These are phyloP conservation scores for Zymoseptoria crescenta DNA, from an alignment of 2,329 filamentous ascomycete genomes.

Conservation along the genomic window DNA sequence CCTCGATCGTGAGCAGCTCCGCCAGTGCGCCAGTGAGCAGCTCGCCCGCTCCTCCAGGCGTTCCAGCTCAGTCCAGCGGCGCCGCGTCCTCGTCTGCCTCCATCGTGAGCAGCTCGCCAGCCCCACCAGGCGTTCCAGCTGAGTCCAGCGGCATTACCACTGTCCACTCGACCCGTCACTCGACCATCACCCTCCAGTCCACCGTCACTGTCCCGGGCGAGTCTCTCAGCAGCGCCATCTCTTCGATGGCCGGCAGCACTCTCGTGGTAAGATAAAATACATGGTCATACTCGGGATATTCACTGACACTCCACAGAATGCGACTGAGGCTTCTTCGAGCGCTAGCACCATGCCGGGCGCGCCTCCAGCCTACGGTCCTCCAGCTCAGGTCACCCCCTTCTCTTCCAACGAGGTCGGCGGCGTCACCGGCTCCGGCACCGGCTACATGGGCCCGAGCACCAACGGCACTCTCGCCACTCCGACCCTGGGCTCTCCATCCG, in stretches of 20 bases:
- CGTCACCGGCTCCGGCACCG: constrained; percentile 1
- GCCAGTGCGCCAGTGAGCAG: neutral
- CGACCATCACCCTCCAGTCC: neutral
- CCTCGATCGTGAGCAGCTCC: neutral
- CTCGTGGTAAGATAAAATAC: neutral
- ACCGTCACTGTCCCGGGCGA: constrained; percentile 3
- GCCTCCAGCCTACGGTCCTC: neutral
- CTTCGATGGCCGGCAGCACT: constrained; percentile 1
- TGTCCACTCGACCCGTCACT: neutral
- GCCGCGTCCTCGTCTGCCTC: neutral
- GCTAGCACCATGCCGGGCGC: neutral
- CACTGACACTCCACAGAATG: constrained; percentile 1
- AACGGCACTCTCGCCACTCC: constrained; percentile 8
- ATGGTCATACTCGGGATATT: neutral
- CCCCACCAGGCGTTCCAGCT: neutral
- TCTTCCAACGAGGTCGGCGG: constrained; percentile 2
- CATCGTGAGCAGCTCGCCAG: neutral
- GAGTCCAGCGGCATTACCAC: neutral
- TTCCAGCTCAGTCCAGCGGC: neutral
- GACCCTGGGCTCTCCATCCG: neutral
- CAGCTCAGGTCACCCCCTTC: neutral
- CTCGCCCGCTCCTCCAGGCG: neutral
- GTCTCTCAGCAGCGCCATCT: neutral
- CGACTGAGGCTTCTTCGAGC: neutral
- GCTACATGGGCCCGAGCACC: neutral